Base-by-base conservation (phyloP, 768 basidiomycete genomes). In the Strobilomyces confusus region DNA sequence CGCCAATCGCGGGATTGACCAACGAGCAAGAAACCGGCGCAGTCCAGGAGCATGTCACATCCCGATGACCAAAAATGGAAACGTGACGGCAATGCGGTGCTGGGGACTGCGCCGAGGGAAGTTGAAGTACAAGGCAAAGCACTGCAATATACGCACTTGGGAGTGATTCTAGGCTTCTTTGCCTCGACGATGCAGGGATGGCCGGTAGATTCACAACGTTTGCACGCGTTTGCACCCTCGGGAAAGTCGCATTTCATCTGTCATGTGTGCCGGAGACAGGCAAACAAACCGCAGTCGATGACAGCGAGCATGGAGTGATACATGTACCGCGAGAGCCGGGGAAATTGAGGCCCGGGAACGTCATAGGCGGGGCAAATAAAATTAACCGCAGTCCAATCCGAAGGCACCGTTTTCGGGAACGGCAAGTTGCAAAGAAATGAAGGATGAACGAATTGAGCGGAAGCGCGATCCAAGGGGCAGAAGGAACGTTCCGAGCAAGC, bases 201-300 rank as follows among this genome's bases (percentile, higher is more conserved):
- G 1, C 86, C 84, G 47, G 83, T 80, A 25, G 77, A 61, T 60
- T 80, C 84, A 69, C 90, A 92, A 44, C 90, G 80, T 63, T 79
- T 84, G 72, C 90, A 92, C n/a, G 86, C 83, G 63, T 81, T 83
- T 49, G 86, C 82, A 54, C 81, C 75, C 58, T 75, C 76, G 36
- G 85, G 85, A 65, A 92, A 91, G 59, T 84, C 85, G 71, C 90
- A 92, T 76, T 86, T 91, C 90, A 92, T 92, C 87, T 91, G 57
- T 54, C 26, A 26, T 32, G 19, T 55, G 47, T 30, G 40, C 58
- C 59, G 58, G 58, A 51, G 48, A 42, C 22, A 43, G 14, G 52
- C 6, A 45, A 49, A 49, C 51, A n/a, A 38, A 60, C 56, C 58
- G 49, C 36, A 34, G 46, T 50, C 14, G 20, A 19, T 38, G 56